Evolutionary conservation across 805 yeast species (phyloP).

Genomic region (Saccharomycopsis sp.): DNA sequence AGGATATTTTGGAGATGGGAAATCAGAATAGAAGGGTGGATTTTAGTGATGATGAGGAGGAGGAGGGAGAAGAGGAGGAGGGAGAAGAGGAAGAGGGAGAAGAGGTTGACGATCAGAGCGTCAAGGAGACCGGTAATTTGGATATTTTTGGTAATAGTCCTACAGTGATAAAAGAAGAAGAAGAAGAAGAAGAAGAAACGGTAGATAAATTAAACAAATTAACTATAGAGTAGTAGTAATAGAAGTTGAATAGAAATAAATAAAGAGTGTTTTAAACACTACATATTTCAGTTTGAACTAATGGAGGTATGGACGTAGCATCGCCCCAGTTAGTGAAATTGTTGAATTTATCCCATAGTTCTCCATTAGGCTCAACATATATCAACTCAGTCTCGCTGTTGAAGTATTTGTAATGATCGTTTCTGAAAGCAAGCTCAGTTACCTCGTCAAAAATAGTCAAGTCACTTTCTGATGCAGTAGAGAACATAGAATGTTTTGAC

Average conservation of each 20-base stretch:
- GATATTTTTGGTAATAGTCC: not conserved
- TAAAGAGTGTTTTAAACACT: not conserved
- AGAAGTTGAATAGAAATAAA: no score
- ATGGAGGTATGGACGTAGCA: constrained; percentile 1
- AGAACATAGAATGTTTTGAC: constrained; percentile 13
- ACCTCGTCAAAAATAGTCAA: constrained; percentile 3
- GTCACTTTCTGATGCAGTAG: not conserved
- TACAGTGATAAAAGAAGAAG: not conserved
- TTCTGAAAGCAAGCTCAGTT: constrained; percentile 6
- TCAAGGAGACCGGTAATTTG: not conserved
- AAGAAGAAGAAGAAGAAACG: not conserved
- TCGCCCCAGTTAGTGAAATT: constrained; percentile 7
- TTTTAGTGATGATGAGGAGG: constrained; percentile 18
- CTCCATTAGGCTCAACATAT: not conserved
- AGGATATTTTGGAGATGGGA: constrained; percentile 58
- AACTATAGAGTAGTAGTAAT: no score
- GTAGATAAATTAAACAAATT: not conserved
- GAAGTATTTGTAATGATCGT: constrained; percentile 8
- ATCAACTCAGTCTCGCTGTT: constrained; percentile 3
- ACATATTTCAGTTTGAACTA: constrained; percentile 1
- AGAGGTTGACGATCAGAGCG: constrained; percentile 21
- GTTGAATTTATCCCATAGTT: not conserved
- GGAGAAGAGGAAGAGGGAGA: constrained; percentile 25
- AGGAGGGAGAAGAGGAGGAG: constrained; percentile 26
- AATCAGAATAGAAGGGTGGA: constrained; percentile 52